Base-by-base conservation (phyloP, 192 early-diverging fungal genomes). In the Entomortierella chlamydospora region DNA sequence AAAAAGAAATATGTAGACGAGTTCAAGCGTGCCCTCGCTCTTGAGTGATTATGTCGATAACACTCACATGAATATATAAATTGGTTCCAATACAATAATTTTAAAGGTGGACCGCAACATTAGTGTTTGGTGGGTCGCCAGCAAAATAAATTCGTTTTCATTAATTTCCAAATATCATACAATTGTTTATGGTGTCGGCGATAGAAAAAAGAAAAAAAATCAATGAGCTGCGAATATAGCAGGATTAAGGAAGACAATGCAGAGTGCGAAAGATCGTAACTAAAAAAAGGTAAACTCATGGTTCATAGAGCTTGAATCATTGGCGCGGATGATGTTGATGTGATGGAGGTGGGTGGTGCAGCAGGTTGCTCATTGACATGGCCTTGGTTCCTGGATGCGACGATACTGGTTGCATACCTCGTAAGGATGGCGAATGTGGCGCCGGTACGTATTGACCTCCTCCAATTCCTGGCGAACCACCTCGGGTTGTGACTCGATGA, bases 1-100 rank as follows among this genome's bases (percentile, higher is more conserved):
- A 72, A 87, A 37, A 59, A 83, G 20, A 69, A 66, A 50, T 82
- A 81, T 33, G 54, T 88, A 12, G 74, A 80, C 8, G 86, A 73
- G 31, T 91, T 86, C 70, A 88, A 90, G 72, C 61, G 68, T 43
- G 82, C 52, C 0, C 67, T 78, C 20, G 73, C 61, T 17, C 57
- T 73, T 10, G 10, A n/a, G n/a, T 41, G 39, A 41, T 41, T 41
- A 41, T 9, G 13, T 41, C 39, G 13, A 41, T 41, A 41, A 41
- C 13, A n/a, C n/a, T n/a, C n/a, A n/a, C n/a, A n/a, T n/a, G n/a
- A n/a, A n/a, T n/a, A n/a, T n/a, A n/a, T n/a, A n/a, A n/a, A n/a
- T n/a, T n/a, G n/a, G n/a, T n/a, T n/a, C n/a, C n/a, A n/a, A n/a
- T n/a, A n/a, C n/a, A n/a, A n/a, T n/a, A n/a, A n/a, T n/a, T n/a